A percentile compares a stretch with the other conserved stretches of the same genome.
These are phyloP conservation scores for Cryptosporidium muris DNA, from an alignment of 169 alveolate species.

Conservation along the genomic window DNA sequence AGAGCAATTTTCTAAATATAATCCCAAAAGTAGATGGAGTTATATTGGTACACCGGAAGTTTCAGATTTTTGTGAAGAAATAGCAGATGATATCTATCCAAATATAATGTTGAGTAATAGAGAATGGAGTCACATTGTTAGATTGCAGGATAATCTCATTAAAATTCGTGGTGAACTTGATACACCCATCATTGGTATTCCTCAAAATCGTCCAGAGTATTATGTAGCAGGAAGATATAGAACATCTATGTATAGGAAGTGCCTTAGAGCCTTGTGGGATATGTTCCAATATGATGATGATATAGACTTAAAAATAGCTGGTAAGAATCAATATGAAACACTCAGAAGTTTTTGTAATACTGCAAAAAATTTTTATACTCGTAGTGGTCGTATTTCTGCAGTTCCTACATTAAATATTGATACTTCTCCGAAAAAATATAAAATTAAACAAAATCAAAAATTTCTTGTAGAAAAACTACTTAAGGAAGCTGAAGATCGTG, in stretches of 20 bases:
- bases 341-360: conserved; percentile 67
- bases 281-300: conserved; percentile 71
- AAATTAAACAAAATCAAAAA: background rate
- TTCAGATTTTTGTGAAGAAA: conserved; percentile 68
- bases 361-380: conserved; percentile 64
- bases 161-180: conserved; percentile 33
- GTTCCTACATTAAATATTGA: conserved; percentile 46
- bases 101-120: conserved; percentile 12
- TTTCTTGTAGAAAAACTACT: conserved; percentile 18
- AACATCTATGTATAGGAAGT: conserved; percentile 67
- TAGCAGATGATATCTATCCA: conserved; percentile 63
- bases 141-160: conserved; percentile 31
- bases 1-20: background rate
- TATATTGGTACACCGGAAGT: conserved; percentile 24
- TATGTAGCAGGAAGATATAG: conserved; percentile 68
- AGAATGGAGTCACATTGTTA: conserved; percentile 53
- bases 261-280: conserved; percentile 69
- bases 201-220: conserved; percentile 31
- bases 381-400: conserved; percentile 56
- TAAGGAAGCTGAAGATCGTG: conserved; percentile 13
- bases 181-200: conserved; percentile 56
- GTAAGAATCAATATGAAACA: conserved; percentile 53
- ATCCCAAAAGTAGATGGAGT: conserved; percentile 35
- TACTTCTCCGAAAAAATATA: conserved; percentile 18
- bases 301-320: conserved; percentile 47